A percentile compares a stretch with the other conserved stretches of the same genome.
Evolutionary conservation across 805 yeast species (phyloP).

Genomic region (Wickerhamomyces canadensis): DNA sequence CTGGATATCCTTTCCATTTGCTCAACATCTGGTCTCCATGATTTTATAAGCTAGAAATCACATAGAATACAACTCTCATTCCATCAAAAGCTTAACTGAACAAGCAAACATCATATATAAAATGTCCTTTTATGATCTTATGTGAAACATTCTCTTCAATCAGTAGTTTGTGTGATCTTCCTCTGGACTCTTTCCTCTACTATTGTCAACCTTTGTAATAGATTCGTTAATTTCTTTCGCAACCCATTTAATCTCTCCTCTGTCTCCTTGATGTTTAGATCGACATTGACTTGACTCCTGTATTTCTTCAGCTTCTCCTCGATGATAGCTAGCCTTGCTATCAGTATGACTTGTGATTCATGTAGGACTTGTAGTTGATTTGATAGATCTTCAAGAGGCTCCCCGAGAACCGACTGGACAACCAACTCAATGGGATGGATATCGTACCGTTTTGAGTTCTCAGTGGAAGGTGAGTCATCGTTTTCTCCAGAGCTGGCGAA

Average conservation of each 20-base stretch:
- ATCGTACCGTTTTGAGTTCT: constrained; percentile 17
- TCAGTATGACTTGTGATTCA: constrained; percentile 50
- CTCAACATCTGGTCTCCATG: constrained; percentile 31
- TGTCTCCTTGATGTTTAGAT: constrained; percentile 12
- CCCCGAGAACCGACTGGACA: constrained; percentile 50
- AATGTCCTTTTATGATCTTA: constrained; percentile 1
- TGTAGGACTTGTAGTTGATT: constrained; percentile 46
- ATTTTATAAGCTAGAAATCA: background rate
- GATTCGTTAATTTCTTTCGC: constrained; percentile 19
- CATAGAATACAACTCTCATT: too few species aligned
- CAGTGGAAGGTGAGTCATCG: background rate
- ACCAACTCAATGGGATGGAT: constrained; percentile 57
- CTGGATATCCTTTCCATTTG: constrained; percentile 72
- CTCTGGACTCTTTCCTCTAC: constrained; percentile 30
- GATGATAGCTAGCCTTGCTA: constrained; percentile 41
- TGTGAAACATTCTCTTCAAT: background rate
- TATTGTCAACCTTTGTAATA: constrained; percentile 26
- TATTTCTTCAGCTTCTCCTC: constrained; percentile 29
- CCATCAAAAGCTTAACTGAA: background rate
- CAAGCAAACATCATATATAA: background rate
- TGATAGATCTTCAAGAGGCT: constrained; percentile 46
- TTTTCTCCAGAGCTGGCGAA: background rate
- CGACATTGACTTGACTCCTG: constrained; percentile 19
- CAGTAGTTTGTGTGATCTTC: background rate
- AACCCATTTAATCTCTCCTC: constrained; percentile 22